A percentile compares a stretch with the other conserved stretches of the same genome.
Conservation (phyloP, 1,284 basidiomycete genomes). For the Sporisorium iseilematis-ciliati region DNA sequence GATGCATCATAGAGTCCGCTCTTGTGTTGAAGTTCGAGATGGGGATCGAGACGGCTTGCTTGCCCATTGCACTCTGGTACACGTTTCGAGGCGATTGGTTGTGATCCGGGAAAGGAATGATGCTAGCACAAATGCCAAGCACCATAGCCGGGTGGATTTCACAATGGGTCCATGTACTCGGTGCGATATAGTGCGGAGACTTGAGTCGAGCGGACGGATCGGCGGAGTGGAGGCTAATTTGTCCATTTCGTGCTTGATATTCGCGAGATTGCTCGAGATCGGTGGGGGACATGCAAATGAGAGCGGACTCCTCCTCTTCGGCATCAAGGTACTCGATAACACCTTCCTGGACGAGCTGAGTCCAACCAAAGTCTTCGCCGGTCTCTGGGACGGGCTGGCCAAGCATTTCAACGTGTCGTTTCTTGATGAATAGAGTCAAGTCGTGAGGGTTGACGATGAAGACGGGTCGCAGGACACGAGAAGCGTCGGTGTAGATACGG, state of each 20-base stretch:
- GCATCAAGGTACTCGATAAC: constrained; percentile 96
- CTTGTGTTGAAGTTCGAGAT: constrained; percentile 96
- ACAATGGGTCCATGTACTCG: constrained; percentile 89
- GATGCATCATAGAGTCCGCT: constrained; percentile 77
- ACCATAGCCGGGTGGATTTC: constrained; percentile 99
- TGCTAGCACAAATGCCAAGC: constrained; percentile 95
- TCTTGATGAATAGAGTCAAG: constrained; percentile 79
- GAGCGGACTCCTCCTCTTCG: constrained; percentile 98
- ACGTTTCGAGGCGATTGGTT: constrained; percentile 99
- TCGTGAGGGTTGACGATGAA: constrained; percentile 93
- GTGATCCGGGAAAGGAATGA: constrained; percentile 99
- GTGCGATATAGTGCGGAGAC: constrained; percentile 60
- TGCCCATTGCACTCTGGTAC: constrained; percentile 93
- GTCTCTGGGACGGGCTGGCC: constrained; percentile 64
- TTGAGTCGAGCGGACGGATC: constrained; percentile 88
- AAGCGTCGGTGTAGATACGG: constrained; percentile 94
- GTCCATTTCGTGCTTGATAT: constrained; percentile 72
- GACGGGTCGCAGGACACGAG: constrained; percentile 93
- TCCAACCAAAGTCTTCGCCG: constrained; percentile 78
- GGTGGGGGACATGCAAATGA: constrained; percentile 98
- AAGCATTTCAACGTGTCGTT: constrained; percentile 85
- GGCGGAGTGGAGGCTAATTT: constrained; percentile 77
- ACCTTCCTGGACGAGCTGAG: constrained; percentile 85
- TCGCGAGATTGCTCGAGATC: constrained; percentile 81
- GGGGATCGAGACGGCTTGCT: constrained; percentile 90